Base-by-base conservation (phyloP, 2,329 filamentous ascomycete species). In the Annulohypoxylon truncatum region DNA sequence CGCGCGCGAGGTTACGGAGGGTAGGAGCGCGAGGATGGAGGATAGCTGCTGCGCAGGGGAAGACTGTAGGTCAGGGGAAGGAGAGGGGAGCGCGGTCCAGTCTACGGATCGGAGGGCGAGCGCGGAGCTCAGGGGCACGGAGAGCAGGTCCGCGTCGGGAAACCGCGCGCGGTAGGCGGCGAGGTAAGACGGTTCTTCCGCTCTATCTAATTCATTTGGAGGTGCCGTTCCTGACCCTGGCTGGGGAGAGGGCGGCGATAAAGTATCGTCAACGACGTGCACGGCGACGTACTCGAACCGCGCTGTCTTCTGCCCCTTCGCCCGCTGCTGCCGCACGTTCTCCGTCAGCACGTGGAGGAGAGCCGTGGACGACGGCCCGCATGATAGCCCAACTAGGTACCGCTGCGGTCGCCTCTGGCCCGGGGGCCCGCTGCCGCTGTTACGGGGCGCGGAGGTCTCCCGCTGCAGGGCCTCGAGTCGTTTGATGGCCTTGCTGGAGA, bases 331-430 rank as follows among this genome's bases (percentile, higher is more conserved):
- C 69, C 86, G 82, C 47, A 92, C 82, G 74, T 93, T 92, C 65
- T 85, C 81, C 77, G 92, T 87, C 57, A 98, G 82, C 20, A 97
- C 84, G 72, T 95, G 87, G 28, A 97, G 83, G 44, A 99, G 82
- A 12, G 89, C 87, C 12, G 91, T 85, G 0, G 95, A 98, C 1
- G 92, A 96, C 1, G 91, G 82, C 0, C 96, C 95, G 73, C 93
- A 90, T 0, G 94, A 97, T 1, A 97, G 82, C 4, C 94, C 93
- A 18, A 97, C 82, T 15, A 97, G 82, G 50, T 97, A 86, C 29
- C 77, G 74, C 76, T 80, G 71, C 79, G 86, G 70, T 73, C 75
- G 77, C 62, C 77, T 77, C 60, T 77, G 75, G 57, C 69, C 58
- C 66, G 69, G 38, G 73, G 65, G 53, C 48, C 61, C 26, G 42